Conservation (phyloP, 306 rosid genomes). For the Canavalia gladiata region DNA sequence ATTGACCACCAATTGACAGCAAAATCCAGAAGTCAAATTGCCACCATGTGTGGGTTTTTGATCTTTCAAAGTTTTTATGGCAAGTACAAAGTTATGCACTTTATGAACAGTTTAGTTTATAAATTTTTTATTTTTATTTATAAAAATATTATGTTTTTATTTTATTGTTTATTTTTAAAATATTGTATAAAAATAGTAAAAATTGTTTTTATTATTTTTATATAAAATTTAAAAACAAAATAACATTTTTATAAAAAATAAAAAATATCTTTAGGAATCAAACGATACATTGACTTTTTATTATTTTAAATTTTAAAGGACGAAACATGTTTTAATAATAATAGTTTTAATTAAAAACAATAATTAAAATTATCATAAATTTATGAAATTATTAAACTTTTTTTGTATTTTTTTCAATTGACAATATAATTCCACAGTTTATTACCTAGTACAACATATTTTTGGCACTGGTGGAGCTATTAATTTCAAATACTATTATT, state of each 20-base stretch:
- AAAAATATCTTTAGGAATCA: no score
- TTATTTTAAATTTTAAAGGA: not conserved
- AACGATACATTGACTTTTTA: no score
- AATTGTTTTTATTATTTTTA: no score
- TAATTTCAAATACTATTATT: not conserved
- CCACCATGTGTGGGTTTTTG: not conserved
- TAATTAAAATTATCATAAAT: not conserved
- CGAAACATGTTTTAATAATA: not conserved
- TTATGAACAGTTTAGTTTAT: no score
- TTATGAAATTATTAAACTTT: not conserved
- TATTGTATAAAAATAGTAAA: no score
- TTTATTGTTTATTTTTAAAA: no score
- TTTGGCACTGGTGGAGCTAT: not conserved
- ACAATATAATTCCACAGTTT: not conserved
- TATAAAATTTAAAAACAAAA: no score
- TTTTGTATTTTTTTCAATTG: not conserved
- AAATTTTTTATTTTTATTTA: no score
- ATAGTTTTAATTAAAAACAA: not conserved
- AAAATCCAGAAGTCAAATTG: constrained; percentile 22
- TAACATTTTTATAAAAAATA: no score
- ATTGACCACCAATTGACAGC: constrained; percentile 2
- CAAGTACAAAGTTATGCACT: no score
- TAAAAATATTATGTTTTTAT: no score
- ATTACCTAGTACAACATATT: not conserved
- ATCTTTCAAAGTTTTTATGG: no score